Percentiles rank a stretch among this genome's conserved stretches.
Evolutionary conservation across 495 filamentous ascomycete genomes (phyloP).

Genomic region (Aspergillus bertholletiae): DNA sequence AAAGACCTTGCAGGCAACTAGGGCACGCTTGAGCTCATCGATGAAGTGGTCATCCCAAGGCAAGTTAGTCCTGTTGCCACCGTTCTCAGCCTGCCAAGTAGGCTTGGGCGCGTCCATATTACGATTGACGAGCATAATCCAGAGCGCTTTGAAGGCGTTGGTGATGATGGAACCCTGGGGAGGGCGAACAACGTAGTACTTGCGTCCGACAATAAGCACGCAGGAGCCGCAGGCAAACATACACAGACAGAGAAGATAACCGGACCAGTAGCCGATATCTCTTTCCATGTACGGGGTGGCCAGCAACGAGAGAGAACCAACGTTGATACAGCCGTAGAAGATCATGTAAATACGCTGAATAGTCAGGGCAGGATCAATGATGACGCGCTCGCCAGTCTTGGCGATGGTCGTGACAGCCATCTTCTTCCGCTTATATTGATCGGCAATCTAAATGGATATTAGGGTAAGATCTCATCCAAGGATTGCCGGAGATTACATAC

Average conservation of each 20-base stretch:
- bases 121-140: slow-evolving; percentile 53
- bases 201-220: slow-evolving; percentile 52
- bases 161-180: slow-evolving; percentile 62
- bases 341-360: slow-evolving; percentile 73
- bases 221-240: slow-evolving; percentile 54
- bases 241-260: slow-evolving; percentile 66
- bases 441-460: slow-evolving; percentile 52
- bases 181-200: slow-evolving; percentile 58
- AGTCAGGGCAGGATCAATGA: slow-evolving; percentile 72
- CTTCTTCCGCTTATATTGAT: slow-evolving; percentile 68
- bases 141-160: slow-evolving; percentile 57
- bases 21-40: slow-evolving; percentile 57
- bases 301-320: slow-evolving; percentile 64
- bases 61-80: slow-evolving; percentile 23
- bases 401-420: slow-evolving; percentile 42
- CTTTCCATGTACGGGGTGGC: slow-evolving; percentile 65
- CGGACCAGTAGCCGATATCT: slow-evolving; percentile 68
- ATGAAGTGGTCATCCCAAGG: slow-evolving; percentile 62
- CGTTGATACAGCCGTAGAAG: slow-evolving; percentile 75
- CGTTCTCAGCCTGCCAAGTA: slow-evolving; percentile 47
- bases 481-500: not conserved
- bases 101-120: slow-evolving; percentile 61
- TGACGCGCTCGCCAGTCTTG: slow-evolving; percentile 66
- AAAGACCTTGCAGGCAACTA: slow-evolving; percentile 60
- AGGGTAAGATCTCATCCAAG: not conserved